A percentile compares a stretch with the other conserved stretches of the same genome.
Conservation (phyloP, 139 green algal species). For the Chlamydomonas sphaeroides region DNA sequence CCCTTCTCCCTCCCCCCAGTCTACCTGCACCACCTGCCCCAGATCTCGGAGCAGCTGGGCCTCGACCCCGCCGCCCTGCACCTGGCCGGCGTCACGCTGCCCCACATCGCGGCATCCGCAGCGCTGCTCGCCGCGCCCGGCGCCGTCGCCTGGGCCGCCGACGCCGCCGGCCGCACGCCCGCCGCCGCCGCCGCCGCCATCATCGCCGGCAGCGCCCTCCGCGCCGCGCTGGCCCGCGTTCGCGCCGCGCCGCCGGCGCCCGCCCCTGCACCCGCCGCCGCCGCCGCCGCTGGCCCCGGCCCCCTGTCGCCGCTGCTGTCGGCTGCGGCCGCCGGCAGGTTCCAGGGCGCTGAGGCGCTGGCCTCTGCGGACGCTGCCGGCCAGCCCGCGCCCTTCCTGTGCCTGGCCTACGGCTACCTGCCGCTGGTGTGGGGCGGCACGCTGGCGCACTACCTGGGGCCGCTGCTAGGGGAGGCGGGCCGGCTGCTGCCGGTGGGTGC, state of each 20-base stretch:
- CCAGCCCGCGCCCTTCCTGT: conserved; percentile 59
- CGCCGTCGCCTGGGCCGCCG: conserved; percentile 47
- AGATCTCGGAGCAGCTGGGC: conserved; percentile 48
- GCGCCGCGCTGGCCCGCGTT: too few species aligned
- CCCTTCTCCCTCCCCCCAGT: conserved; percentile 37
- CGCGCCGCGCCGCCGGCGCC: too few species aligned
- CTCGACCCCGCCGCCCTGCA: conserved; percentile 10
- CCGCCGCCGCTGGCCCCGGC: too few species aligned
- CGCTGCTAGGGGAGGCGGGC: conserved; percentile 65
- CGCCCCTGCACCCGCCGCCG: too few species aligned
- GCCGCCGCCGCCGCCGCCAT: too few species aligned
- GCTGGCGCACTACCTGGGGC: conserved; percentile 68
- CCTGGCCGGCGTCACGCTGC: background rate
- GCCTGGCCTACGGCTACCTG: conserved; percentile 75
- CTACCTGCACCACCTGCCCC: conserved; percentile 67
- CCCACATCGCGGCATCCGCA: conserved; percentile 56
- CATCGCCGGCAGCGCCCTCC: too few species aligned
- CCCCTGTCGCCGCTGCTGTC: too few species aligned
- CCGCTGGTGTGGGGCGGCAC: conserved; percentile 73
- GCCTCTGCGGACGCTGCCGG: too few species aligned
- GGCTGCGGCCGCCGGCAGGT: too few species aligned
- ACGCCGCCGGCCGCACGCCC: conserved; percentile 35
- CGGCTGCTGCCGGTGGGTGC: conserved; percentile 56
- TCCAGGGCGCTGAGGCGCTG: too few species aligned
- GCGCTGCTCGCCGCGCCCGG: conserved; percentile 60